Evolutionary conservation across 164 flowering plant species (phyloP), one percentile per base, ranked within the genome.

Genomic region (Warburgia ugandensis): DNA sequence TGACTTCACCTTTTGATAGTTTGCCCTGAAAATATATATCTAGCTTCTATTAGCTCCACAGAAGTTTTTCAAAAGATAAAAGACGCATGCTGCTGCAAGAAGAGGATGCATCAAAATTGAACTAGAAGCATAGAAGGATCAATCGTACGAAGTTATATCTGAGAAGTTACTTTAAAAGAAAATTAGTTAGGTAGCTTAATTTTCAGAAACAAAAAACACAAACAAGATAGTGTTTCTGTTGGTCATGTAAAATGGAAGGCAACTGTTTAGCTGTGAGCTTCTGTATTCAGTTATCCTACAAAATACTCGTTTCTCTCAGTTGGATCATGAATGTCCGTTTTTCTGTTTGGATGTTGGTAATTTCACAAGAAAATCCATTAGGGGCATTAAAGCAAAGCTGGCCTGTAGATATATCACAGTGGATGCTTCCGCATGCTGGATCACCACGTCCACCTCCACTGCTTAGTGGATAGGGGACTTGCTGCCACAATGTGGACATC

Each of bases 1-100:
- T 46, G 28, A 61, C 64, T 29, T 48, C 47, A 1, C 70, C 75
- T 53, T 62, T 54, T 0, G 6, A 42, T 1, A 70, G 62, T 30
- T 27, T 58, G 0, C 73, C 75, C 78, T 73, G 14, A 31, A 47
- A 29, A 28, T n/a, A 5, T 6, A 8, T 5, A 25, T 9, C 4
- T 37, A n/a, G n/a, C n/a, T n/a, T n/a, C n/a, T n/a, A n/a, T n/a
- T n/a, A n/a, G n/a, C n/a, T n/a, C n/a, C n/a, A n/a, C n/a, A n/a
- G n/a, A n/a, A n/a, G n/a, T n/a, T n/a, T n/a, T n/a, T n/a, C n/a
- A n/a, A n/a, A n/a, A n/a, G n/a, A n/a, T n/a, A n/a, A n/a, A n/a
- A n/a, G n/a, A n/a, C n/a, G n/a, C n/a, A n/a, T n/a, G n/a, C n/a
- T n/a, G n/a, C n/a, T n/a, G n/a, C n/a, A n/a, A n/a, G n/a, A n/a